Evolutionary conservation across 371 early-diverging fungal species (phyloP), one percentile per base, ranked within the genome.

Genomic region (Mycotypha africana): DNA sequence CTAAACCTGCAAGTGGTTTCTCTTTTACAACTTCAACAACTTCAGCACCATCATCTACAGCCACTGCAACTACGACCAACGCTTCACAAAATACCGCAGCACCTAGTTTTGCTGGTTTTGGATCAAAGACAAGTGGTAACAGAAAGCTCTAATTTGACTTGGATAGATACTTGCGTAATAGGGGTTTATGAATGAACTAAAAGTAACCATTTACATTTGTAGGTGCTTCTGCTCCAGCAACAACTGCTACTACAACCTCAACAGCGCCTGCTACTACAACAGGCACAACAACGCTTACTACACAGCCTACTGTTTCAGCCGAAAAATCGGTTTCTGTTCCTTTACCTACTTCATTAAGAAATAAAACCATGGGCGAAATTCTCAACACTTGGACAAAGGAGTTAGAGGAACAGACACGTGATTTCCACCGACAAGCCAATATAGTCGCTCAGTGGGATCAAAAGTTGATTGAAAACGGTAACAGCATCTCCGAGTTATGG

Each of bases 381-480:
- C 64, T 92, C 38, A 86, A 88, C 40, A 73, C 81, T 54, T 96
- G 94, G 93, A 86, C 85, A 14, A 68, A 69, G 24, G 91, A 93
- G 53, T 69, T 96, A 37, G 82, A 88, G 28, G 70, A 67, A 38
- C 82, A 84, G 44, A 85, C 91, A 1, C 76, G 76, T 14, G 86
- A 88, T 30, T 96, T 96, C 74, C 92, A 91, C 45, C 74, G 74
- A 21, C 89, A 90, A 65, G 95, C 94, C 2, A 74, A 67, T 44
- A 82, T 89, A 49, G 85, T 94, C n/a, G 74, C 81, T 32, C 74
- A 85, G 37, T 89, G 88, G 91, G 96, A 96, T 70, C 78, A 81
- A 24, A 78, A 79, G 51, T 61, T 96, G 39, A 79, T 95, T 51
- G 83, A 87, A 46, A 93, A 93, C 53, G 89, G 89, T 15, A 78